Evolutionary conservation across 306 rosid genomes (phyloP).

Genomic region (Spatholobus suberectus): DNA sequence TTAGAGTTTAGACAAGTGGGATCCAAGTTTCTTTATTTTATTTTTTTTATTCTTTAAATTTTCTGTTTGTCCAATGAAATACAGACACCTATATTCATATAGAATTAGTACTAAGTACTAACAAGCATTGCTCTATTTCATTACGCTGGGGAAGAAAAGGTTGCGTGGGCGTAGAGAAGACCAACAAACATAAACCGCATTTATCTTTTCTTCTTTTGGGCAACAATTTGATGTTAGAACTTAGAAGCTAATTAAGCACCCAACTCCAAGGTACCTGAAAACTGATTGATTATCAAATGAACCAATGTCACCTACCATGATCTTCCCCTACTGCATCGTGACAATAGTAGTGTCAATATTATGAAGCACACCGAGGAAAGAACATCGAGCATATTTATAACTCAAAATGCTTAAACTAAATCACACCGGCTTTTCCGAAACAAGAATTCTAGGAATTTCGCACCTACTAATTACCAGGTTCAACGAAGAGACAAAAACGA

Average conservation of each 20-base stretch:
- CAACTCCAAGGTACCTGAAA: background rate
- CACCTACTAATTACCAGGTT: background rate
- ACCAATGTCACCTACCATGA: background rate
- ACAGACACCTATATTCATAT: background rate
- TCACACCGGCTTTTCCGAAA: background rate
- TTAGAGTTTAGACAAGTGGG: background rate
- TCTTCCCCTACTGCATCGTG: background rate
- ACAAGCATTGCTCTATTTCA: background rate
- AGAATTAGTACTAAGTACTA: background rate
- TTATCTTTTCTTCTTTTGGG: background rate
- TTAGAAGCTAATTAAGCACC: background rate
- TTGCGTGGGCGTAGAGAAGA: background rate
- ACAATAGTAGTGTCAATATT: background rate
- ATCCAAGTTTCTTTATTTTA: background rate
- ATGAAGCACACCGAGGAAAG: background rate
- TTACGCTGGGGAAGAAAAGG: background rate
- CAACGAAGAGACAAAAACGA: too few relatives aligned
- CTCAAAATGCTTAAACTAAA: background rate
- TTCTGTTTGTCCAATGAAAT: background rate
- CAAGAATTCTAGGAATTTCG: background rate
- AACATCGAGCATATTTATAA: background rate
- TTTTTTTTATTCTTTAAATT: background rate
- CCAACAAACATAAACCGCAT: background rate
- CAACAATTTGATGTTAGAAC: background rate
- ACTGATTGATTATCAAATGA: background rate